Conservation (phyloP, 2,329 filamentous ascomycete genomes). For the Didymella arachidicola region DNA sequence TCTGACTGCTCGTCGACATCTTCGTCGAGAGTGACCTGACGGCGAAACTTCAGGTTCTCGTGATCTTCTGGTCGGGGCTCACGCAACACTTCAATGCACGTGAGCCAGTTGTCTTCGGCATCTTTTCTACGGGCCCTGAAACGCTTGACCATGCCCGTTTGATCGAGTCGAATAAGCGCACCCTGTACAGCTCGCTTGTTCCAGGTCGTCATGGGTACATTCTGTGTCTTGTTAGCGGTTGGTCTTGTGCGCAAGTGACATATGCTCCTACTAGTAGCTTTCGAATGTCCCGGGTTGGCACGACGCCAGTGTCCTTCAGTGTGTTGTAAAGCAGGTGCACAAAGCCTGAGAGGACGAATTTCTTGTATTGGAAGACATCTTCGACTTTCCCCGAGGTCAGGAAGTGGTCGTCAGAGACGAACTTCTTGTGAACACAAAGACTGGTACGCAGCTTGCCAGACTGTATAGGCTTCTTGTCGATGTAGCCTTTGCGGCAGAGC, state of each 20-base stretch:
- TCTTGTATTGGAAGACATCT: constrained; percentile 46
- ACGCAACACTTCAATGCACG: constrained; percentile 54
- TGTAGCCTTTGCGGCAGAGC: constrained; percentile 66
- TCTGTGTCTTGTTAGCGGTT: constrained; percentile 34
- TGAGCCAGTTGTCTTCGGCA: constrained; percentile 38
- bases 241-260: too few species aligned
- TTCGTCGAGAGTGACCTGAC: constrained; percentile 26
- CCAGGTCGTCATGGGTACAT: constrained; percentile 45
- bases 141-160: constrained; percentile 52
- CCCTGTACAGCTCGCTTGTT: constrained; percentile 51
- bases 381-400: constrained; percentile 39
- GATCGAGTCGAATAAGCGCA: constrained; percentile 51
- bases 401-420: constrained; percentile 48
- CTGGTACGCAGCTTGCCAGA: constrained; percentile 61
- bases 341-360: constrained; percentile 61
- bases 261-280: constrained; percentile 52
- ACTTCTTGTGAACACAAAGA: constrained; percentile 63
- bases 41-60: constrained; percentile 43
- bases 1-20: constrained; percentile 35
- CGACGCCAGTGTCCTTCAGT: constrained; percentile 59
- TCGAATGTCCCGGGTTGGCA: constrained; percentile 62
- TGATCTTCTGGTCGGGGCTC: constrained; percentile 47
- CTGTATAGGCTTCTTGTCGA: constrained; percentile 59
- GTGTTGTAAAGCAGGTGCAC: constrained; percentile 58
- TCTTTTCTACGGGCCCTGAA: constrained; percentile 44